phyloP scores from a whole-genome alignment of 305 asterid species.

The Lippia alba region DNA sequence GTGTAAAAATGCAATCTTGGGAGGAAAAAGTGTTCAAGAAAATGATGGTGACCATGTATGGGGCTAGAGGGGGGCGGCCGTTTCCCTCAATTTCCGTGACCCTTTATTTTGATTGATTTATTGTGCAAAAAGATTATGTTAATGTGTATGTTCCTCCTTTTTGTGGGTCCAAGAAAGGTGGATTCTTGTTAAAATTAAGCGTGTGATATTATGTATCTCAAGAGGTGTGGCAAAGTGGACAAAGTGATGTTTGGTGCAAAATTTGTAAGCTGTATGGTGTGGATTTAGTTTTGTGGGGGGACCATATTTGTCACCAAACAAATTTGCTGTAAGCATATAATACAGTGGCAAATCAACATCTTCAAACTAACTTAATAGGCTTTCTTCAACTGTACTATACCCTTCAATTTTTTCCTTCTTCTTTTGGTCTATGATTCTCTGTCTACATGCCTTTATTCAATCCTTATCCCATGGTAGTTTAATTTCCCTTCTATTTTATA shows the following conservation, averaged over 20 bases:
- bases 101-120: too few species aligned
- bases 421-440: conserved; percentile 1
- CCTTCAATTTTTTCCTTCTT: conserved; percentile 17
- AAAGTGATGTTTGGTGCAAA: conserved; percentile 41
- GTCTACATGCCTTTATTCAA: background rate
- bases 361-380: conserved; percentile 30
- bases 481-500: background rate
- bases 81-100: too few species aligned
- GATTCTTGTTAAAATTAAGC: conserved; percentile 25
- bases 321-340: conserved; percentile 38
- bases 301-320: conserved; percentile 40
- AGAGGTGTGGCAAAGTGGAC: conserved; percentile 27
- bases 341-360: conserved; percentile 36
- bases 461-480: background rate
- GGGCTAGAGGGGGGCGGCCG: too few species aligned
- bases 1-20: too few species aligned
- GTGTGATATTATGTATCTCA: background rate
- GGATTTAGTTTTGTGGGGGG: conserved; percentile 40
- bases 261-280: conserved; percentile 43
- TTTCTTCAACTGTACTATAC: conserved; percentile 35
- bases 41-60: too few species aligned
- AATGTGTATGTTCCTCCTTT: conserved; percentile 5
- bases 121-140: too few species aligned
- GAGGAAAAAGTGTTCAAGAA: too few species aligned
- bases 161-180: conserved; percentile 49